A percentile compares a stretch with the other conserved stretches of the same genome.
Conservation (phyloP, 2,329 filamentous ascomycete genomes). For the Diaporthe sp. region DNA sequence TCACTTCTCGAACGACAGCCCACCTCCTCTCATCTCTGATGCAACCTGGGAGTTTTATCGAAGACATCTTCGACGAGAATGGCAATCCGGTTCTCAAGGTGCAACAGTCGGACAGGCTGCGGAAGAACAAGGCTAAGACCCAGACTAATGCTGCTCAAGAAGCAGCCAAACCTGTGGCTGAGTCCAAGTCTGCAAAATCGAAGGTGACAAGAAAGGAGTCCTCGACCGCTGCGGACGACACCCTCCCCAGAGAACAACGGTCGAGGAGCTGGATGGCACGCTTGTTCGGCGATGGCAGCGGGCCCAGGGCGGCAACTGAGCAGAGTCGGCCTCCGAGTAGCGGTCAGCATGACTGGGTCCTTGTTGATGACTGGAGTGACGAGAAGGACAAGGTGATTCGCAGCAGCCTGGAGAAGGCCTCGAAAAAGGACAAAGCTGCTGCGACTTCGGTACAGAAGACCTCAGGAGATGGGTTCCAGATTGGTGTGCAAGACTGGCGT, state of each 20-base stretch:
- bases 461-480: slow-evolving; percentile 76
- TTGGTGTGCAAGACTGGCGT: slow-evolving; percentile 90
- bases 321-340: slow-evolving; percentile 79
- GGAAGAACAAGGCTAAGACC: slow-evolving; percentile 53
- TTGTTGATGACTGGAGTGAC: slow-evolving; percentile 71
- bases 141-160: slow-evolving; percentile 48
- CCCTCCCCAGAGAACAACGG: slow-evolving; percentile 33
- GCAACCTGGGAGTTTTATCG: slow-evolving; percentile 76
- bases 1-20: slow-evolving; percentile 94
- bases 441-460: slow-evolving; percentile 43
- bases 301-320: slow-evolving; percentile 55
- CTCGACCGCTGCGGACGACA: not conserved
- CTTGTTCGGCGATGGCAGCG: slow-evolving; percentile 55
- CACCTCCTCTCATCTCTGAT: slow-evolving; percentile 92
- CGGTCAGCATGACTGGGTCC: slow-evolving; percentile 81
- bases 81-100: slow-evolving; percentile 69
- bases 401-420: slow-evolving; percentile 54
- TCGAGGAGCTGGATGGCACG: slow-evolving; percentile 60
- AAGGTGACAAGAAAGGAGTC: slow-evolving; percentile 37
- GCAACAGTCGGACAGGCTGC: slow-evolving; percentile 61
- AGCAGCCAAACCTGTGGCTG: slow-evolving; percentile 37
- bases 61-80: slow-evolving; percentile 72
- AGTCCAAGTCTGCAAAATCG: slow-evolving; percentile 29
- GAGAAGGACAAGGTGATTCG: slow-evolving; percentile 43
- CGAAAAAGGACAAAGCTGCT: slow-evolving; percentile 49